A percentile compares a stretch with the other conserved stretches of the same genome.
phyloP scores from a whole-genome alignment of 2,329 filamentous ascomycete genomes.

The Colletotrichum theobromicola region DNA sequence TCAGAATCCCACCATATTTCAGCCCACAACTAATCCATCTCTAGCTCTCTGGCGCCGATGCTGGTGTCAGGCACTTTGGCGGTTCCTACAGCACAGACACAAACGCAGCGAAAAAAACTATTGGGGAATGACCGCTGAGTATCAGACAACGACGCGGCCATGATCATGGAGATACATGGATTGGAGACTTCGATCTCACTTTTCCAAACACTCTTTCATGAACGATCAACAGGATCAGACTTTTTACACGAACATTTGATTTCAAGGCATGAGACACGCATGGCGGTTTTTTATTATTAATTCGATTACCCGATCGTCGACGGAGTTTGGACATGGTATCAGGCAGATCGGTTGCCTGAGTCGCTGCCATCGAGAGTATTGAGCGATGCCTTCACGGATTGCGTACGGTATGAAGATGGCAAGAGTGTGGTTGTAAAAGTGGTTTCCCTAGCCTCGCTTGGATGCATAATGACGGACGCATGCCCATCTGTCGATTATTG shows the following conservation, averaged over 20 bases:
- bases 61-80: not conserved
- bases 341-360: not conserved
- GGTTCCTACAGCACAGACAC: not conserved
- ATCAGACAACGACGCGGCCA: not conserved
- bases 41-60: not conserved
- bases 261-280: conserved; percentile 25
- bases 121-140: not conserved
- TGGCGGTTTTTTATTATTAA: conserved; percentile 2
- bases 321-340: not conserved
- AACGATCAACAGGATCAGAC: not conserved
- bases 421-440: not conserved
- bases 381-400: not conserved
- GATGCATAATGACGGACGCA: conserved; percentile 20
- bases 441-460: conserved; percentile 22
- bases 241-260: not conserved
- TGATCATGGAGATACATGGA: not conserved
- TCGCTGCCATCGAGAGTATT: not conserved
- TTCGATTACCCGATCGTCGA: not conserved
- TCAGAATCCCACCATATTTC: not conserved
- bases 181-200: not conserved
- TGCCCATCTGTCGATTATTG: conserved; percentile 23
- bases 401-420: not conserved
- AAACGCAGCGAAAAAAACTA: not conserved
- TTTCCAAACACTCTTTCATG: not conserved
- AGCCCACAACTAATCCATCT: not conserved